Conservation (phyloP, 306 rosid genomes). For the Canavalia ensiformis region DNA sequence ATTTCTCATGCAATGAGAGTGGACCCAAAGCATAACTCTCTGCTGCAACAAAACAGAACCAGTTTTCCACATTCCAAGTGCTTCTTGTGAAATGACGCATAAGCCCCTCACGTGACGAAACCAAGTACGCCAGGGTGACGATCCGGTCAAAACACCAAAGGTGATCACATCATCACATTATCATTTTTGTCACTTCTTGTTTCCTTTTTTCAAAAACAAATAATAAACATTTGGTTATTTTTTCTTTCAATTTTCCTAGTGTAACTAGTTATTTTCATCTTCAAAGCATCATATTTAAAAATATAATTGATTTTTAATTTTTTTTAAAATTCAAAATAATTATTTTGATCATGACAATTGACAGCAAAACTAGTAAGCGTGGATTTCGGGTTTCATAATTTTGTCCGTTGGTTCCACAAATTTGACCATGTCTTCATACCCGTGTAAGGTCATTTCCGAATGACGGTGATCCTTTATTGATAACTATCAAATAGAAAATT, state of each 20-base stretch:
- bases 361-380: conserved; percentile 48
- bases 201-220: no score
- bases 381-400: conserved; percentile 52
- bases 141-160: conserved; percentile 6
- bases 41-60: conserved; percentile 14
- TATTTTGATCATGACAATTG: background rate
- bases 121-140: background rate
- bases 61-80: conserved; percentile 10
- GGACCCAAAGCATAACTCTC: conserved; percentile 28
- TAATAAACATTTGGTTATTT: no score
- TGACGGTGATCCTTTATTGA: no score
- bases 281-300: no score
- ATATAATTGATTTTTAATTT: no score
- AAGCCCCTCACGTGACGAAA: conserved; percentile 33
- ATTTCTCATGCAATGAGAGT: conserved; percentile 30
- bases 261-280: background rate
- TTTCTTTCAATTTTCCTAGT: background rate
- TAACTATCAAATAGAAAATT: no score
- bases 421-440: conserved; percentile 38
- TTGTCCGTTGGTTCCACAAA: conserved; percentile 50
- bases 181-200: background rate
- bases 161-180: conserved; percentile 31
- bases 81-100: conserved; percentile 6
- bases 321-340: no score
- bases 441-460: no score